phyloP scores from a whole-genome alignment of 1,139 yeast genomes.

The Williopsis jadinii region DNA sequence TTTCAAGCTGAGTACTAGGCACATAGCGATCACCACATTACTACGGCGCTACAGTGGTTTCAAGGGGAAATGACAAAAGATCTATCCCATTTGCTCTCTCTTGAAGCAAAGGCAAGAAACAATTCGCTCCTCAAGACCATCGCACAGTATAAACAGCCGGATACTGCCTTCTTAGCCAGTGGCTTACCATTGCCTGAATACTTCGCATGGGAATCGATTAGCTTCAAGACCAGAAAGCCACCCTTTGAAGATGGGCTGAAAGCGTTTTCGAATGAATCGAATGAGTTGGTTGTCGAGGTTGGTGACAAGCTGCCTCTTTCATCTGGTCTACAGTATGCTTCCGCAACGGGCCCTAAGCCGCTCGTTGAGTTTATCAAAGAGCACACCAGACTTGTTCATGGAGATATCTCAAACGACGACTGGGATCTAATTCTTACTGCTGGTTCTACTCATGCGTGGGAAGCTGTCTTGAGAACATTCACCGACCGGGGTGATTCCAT shows the following conservation, averaged over 20 bases:
- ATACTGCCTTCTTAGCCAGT: constrained; percentile 86
- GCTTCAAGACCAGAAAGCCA: constrained; percentile 65
- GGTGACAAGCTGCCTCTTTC: constrained; percentile 26
- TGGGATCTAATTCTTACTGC: not conserved
- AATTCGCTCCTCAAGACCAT: constrained; percentile 16
- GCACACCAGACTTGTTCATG: not conserved
- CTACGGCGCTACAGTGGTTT: too few relatives aligned
- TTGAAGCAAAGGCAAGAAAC: too few relatives aligned
- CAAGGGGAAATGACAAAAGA: too few relatives aligned
- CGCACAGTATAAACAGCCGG: constrained; percentile 36
- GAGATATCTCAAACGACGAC: not conserved
- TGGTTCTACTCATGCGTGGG: constrained; percentile 53
- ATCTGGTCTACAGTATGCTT: too few relatives aligned
- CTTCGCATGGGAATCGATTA: constrained; percentile 80
- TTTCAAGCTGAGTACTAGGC: too few relatives aligned
- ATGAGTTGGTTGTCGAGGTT: constrained; percentile 32
- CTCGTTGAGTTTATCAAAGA: not conserved
- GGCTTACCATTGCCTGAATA: constrained; percentile 87
- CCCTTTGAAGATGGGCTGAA: constrained; percentile 75
- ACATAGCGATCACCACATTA: too few relatives aligned
- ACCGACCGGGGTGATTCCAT: constrained; percentile 68
- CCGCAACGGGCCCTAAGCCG: not conserved
- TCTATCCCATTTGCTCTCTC: too few relatives aligned
- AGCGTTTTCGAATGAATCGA: constrained; percentile 45
- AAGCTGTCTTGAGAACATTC: constrained; percentile 72